These are phyloP conservation scores for Rhododendron ovatum DNA, from an alignment of 148 eudicot species.

Conservation along the genomic window DNA sequence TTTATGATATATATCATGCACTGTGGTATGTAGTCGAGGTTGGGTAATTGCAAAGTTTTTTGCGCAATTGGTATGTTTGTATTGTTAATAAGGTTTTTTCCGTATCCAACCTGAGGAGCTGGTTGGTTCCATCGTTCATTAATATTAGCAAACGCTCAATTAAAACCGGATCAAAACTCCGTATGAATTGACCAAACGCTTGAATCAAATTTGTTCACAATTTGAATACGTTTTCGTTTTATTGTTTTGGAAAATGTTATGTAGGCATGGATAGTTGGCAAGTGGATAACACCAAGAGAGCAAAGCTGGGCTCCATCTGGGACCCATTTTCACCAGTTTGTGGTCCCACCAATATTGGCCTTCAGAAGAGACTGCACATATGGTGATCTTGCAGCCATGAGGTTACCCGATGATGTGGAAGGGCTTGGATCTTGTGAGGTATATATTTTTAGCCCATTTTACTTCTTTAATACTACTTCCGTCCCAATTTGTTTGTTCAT, in stretches of 20 bases:
- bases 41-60: background rate
- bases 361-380: conserved; percentile 66
- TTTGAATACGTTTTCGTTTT: background rate
- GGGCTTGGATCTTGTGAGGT: conserved; percentile 67
- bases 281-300: conserved; percentile 74
- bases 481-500: no score
- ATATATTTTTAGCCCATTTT: background rate
- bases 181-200: background rate
- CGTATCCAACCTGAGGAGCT: background rate
- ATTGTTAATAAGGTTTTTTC: background rate
- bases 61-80: no score
- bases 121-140: background rate
- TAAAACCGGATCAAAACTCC: background rate
- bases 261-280: conserved; percentile 72
- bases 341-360: conserved; percentile 61
- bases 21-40: background rate
- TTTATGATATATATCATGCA: background rate
- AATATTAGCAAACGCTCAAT: background rate
- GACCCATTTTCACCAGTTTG: conserved; percentile 74
- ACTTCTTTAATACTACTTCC: background rate
- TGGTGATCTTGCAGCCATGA: conserved; percentile 80
- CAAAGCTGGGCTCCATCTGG: conserved; percentile 76
- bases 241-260: background rate
- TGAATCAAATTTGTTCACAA: background rate
- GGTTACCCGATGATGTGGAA: conserved; percentile 53